Base-by-base conservation (phyloP, 257 asterid genomes). In the Scutellaria barbata region DNA sequence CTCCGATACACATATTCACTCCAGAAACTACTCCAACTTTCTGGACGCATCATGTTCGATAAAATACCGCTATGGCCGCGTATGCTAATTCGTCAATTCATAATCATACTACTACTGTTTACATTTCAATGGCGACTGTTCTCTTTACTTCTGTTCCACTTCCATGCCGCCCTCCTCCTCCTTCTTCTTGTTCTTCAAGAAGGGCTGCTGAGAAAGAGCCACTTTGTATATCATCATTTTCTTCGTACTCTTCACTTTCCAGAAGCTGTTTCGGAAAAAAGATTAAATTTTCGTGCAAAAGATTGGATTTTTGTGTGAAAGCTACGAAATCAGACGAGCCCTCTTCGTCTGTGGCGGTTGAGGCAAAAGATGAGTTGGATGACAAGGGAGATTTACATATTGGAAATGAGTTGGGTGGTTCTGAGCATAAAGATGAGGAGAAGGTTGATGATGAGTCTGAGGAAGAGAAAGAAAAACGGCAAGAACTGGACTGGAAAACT, bases 401-500 rank as follows among this genome's bases (percentile, higher is more conserved):
- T 4, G 82, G 73, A 45, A 71, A 71, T 60, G 83, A 68, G 22
- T 16, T 48, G 63, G 63, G 65, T 77, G 17, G 60, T 25, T 43
- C 73, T 10, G 85, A 69, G 46, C 47, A 39, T 25, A 61, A 71
- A 64, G 43, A 51, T 39, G 83, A 68, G 56, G 16, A n/a, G 11
- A 69, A 64, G 50, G 35, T 30, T 30, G 72, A 73, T 10, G 75
- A 46, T 8, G 83, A 66, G 40, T 52, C 59, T 14, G 80, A 77
- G 47, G 73, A 77, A 48, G 87, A 88, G 79, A 81, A 68, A 71
- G 88, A 84, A 65, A 82, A 80, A 0, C 81, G 82, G 69, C 98
- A 90, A 80, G 98, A 92, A 82, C 33, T 82, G 89, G 98, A 92
- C 70, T 92, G 98, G 98, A 92, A 92, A 48, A 80, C 55, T 40